Base-by-base conservation (phyloP, 176 grass and related monocot genomes). In the Paspalum notatum region DNA sequence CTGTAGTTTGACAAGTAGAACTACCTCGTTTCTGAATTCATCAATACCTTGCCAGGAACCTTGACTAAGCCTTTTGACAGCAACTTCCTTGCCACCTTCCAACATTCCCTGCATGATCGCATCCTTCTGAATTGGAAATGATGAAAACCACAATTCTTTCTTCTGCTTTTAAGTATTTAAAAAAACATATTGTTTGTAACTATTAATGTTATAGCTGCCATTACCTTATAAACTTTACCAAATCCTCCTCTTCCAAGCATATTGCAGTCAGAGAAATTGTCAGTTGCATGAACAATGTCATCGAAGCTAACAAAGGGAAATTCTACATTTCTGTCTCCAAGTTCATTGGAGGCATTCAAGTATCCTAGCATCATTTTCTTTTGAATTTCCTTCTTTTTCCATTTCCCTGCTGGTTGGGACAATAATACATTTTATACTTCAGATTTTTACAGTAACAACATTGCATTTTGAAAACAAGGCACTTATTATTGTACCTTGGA, bases 221-320 rank as follows among this genome's bases (percentile, higher is more conserved):
- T 69, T 89, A 89, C 87, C 83, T 85, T 85, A 37, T 85, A 89
- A 40, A 89, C 87, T 12, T 80, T 80, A 2, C 82, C 87, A 27
- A 89, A 89, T 11, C 87, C 82, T 27, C 82, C 87, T 40, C 62
- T 60, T 64, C 87, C 87, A 7, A 89, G 62, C 64, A 79, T 62
- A 57, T 90, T 63, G 25, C 6, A 13, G 12, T 77, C 56, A 13
- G 70, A 79, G 61, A 90, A 87, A 65, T 90, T 77, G 32, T 73
- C 7, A 22, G 88, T 90, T n/a, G 88, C 83, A 0, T 18, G 42
- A 5, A 70, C 12, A 50, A 90, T 66, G 9, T 57, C 76, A 15
- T 64, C 8, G 0, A 86, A 90, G 22, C 54, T 79, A 21, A 90
- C 26, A 32, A 86, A 74, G 50, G 67, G 71, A 18, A 77, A 71